Conservation (phyloP, 2,329 filamentous ascomycete species). For the Xylariaceae sp. region DNA sequence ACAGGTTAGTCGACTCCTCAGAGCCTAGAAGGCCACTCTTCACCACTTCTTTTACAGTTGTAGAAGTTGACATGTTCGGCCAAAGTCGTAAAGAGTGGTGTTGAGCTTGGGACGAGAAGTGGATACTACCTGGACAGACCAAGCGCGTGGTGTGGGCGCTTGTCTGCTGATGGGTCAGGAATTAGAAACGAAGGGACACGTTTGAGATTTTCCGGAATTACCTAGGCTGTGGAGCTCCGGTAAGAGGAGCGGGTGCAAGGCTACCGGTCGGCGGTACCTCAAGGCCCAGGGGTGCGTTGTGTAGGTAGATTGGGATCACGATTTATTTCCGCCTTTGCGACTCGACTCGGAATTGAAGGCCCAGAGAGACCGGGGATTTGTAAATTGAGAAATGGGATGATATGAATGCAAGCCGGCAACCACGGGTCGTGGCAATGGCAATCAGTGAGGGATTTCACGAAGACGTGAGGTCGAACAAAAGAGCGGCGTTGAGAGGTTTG, state of each 20-base stretch:
- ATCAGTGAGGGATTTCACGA: constrained; percentile 11
- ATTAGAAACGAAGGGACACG: constrained; percentile 5
- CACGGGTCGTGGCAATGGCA: constrained; percentile 9
- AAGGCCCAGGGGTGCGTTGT: too few relatives aligned
- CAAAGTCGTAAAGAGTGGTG: constrained; percentile 5
- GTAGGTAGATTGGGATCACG: not conserved
- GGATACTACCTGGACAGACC: constrained; percentile 5
- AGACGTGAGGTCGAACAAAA: constrained; percentile 8
- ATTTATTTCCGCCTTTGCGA: not conserved
- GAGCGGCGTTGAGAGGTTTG: constrained; percentile 5
- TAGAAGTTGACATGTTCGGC: constrained; percentile 38
- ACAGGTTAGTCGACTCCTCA: constrained; percentile 55
- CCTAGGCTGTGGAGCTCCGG: constrained; percentile 22
- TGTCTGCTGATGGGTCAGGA: constrained; percentile 7
- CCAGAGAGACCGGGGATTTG: constrained; percentile 12
- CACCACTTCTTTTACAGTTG: constrained; percentile 60
- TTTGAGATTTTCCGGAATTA: constrained; percentile 14
- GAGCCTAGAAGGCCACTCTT: constrained; percentile 73
- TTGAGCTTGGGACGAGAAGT: not conserved
- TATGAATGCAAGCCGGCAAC: not conserved
- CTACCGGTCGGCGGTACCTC: not conserved
- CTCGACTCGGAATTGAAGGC: not conserved
- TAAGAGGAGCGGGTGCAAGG: constrained; percentile 19
- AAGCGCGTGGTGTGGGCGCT: constrained; percentile 16
- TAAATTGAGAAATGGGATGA: constrained; percentile 10